A percentile compares a stretch with the other conserved stretches of the same genome.
These are phyloP conservation scores for Ustanciosporium gigantosporum DNA, from an alignment of 1,284 basidiomycete species.

Conservation along the genomic window DNA sequence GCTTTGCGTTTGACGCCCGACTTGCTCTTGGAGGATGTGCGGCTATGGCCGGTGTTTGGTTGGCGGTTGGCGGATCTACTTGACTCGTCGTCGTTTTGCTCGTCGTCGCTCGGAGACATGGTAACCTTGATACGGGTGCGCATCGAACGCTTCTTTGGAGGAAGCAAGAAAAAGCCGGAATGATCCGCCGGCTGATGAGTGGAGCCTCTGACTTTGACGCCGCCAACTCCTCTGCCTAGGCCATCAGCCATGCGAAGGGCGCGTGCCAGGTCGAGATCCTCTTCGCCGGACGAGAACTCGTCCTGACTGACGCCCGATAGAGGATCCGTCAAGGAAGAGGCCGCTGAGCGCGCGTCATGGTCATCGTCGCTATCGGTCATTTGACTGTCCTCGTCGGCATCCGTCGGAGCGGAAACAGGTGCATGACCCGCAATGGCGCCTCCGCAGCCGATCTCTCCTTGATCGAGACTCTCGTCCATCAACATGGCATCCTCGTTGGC, in stretches of 20 bases:
- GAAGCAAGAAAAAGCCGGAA: slow-evolving; percentile 37
- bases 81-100: slow-evolving; percentile 1
- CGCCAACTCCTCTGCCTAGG: neutral
- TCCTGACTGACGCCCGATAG: slow-evolving; percentile 42
- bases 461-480: neutral
- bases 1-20: neutral
- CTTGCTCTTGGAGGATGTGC: neutral
- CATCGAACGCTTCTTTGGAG: slow-evolving; percentile 54
- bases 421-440: too few relatives aligned
- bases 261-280: slow-evolving; percentile 40
- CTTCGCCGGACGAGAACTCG: slow-evolving; percentile 35
- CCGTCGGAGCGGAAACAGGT: neutral
- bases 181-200: neutral
- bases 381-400: neutral
- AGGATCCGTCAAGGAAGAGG: slow-evolving; percentile 48
- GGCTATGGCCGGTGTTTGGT: neutral
- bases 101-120: slow-evolving; percentile 13
- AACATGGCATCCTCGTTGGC: too few relatives aligned
- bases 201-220: neutral
- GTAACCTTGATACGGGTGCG: slow-evolving; percentile 53
- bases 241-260: slow-evolving; percentile 7
- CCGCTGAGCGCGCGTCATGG: slow-evolving; percentile 33
- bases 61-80: neutral
- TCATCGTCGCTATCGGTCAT: slow-evolving; percentile 15
- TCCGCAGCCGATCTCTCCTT: slow-evolving; percentile 25